Percentiles rank a stretch among this genome's conserved stretches.
Evolutionary conservation across 176 grass and related monocot species (phyloP).

Genomic region (Guadua angustifolia): DNA sequence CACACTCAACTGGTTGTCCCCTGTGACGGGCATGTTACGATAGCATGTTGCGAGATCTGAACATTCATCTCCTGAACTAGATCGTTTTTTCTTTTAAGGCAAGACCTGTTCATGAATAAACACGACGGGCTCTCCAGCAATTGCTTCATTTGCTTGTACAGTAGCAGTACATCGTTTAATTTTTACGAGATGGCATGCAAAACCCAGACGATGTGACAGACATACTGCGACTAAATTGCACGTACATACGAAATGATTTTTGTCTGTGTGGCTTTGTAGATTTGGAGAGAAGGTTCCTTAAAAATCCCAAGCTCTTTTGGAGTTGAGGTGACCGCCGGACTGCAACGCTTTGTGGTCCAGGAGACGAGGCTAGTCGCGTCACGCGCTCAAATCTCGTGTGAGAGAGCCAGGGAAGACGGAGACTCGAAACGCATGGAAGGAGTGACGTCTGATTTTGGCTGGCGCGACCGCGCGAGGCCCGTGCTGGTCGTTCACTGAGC

Average conservation of each 20-base stretch:
- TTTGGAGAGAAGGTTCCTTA: background rate
- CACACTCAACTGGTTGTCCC: conserved; percentile 36
- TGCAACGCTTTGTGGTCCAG: conserved; percentile 12
- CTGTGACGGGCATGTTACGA: too few relatives aligned
- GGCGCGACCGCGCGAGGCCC: background rate
- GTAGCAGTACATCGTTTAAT: too few relatives aligned
- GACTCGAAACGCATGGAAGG: background rate
- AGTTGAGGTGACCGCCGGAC: background rate
- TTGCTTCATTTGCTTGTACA: too few relatives aligned
- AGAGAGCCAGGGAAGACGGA: background rate
- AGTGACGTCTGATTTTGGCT: conserved; percentile 1
- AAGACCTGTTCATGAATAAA: too few relatives aligned
- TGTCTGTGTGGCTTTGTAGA: background rate
- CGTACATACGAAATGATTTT: too few relatives aligned
- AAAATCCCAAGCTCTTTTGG: conserved; percentile 37
- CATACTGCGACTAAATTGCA: too few relatives aligned
- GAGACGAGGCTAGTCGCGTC: conserved; percentile 13
- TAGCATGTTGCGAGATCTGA: conserved; percentile 14
- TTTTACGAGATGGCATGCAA: too few relatives aligned
- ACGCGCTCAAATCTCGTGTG: background rate
- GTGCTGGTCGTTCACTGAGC: conserved; percentile 39
- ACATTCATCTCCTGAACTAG: background rate
- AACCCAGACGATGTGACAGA: too few relatives aligned
- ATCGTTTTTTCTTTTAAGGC: too few relatives aligned
- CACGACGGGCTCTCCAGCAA: too few relatives aligned